These are phyloP conservation scores for Hibiscus tridactylites DNA, from an alignment of 345 rosid species.

Conservation along the genomic window DNA sequence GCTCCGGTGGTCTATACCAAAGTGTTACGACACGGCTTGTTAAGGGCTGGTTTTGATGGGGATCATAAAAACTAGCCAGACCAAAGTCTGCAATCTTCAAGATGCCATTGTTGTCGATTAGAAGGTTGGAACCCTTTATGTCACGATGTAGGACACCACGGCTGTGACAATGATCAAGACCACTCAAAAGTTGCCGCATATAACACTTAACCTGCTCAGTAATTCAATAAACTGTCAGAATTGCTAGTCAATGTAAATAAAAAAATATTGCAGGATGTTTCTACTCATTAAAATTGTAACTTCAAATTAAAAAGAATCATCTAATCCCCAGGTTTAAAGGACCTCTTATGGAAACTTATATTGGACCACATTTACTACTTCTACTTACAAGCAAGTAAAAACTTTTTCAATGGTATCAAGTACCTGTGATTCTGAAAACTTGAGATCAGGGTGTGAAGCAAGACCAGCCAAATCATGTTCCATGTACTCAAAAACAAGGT, in stretches of 20 bases:
- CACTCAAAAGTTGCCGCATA: slow-evolving; percentile 74
- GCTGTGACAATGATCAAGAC: slow-evolving; percentile 95
- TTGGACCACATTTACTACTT: neutral
- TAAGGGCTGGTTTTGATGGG: slow-evolving; percentile 59
- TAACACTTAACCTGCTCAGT: slow-evolving; percentile 82
- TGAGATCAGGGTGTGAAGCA: slow-evolving; percentile 81
- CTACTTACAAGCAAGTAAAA: neutral
- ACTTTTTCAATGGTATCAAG: neutral
- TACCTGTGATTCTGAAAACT: slow-evolving; percentile 91
- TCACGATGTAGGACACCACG: slow-evolving; percentile 93
- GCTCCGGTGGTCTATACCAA: slow-evolving; percentile 99
- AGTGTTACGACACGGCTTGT: slow-evolving; percentile 98
- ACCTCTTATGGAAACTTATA: neutral
- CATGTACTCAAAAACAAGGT: slow-evolving; percentile 98
- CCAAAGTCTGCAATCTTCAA: slow-evolving; percentile 97
- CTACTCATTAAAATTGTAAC: neutral
- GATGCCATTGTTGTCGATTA: slow-evolving; percentile 83
- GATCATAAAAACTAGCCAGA: slow-evolving; percentile 82
- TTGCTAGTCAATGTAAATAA: neutral
- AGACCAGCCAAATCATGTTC: slow-evolving; percentile 97
- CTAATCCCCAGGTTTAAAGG: neutral
- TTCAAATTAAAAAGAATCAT: neutral
- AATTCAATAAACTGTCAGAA: neutral
- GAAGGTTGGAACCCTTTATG: slow-evolving; percentile 93
- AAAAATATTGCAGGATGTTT: neutral